Percentiles rank a stretch among this genome's conserved stretches.
Conservation (phyloP, 148 eudicot genomes). For the Chenopodium album region DNA sequence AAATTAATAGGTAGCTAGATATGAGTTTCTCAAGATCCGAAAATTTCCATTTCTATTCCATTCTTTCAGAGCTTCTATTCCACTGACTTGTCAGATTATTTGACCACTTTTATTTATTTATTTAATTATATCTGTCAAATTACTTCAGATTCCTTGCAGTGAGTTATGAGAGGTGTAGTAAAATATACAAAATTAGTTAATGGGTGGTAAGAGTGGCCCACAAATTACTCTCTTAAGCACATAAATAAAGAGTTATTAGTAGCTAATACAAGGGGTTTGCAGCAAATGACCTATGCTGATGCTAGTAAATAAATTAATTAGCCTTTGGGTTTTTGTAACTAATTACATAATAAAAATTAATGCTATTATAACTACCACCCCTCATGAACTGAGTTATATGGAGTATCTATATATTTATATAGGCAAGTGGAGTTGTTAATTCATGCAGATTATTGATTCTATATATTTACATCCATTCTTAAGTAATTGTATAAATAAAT, state of each 20-base stretch:
- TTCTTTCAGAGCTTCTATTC: constrained; percentile 59
- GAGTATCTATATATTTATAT: too few relatives aligned
- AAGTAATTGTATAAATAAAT: too few relatives aligned
- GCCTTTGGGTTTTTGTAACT: too few relatives aligned
- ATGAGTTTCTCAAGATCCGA: constrained; percentile 45
- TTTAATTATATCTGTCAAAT: constrained; percentile 1
- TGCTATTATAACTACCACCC: too few relatives aligned
- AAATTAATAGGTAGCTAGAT: constrained; percentile 6
- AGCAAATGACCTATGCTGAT: too few relatives aligned
- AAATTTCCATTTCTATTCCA: constrained; percentile 60
- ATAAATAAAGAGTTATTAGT: not conserved
- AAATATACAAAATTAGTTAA: not conserved
- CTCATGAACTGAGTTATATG: too few relatives aligned
- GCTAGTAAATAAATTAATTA: too few relatives aligned
- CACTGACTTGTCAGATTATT: constrained; percentile 65
- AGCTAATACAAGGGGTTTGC: not conserved
- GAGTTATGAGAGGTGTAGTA: not conserved
- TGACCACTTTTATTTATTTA: constrained; percentile 13
- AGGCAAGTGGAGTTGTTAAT: too few relatives aligned
- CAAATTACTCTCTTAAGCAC: not conserved
- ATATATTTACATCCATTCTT: too few relatives aligned
- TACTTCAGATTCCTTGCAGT: constrained; percentile 4
- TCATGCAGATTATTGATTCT: too few relatives aligned
- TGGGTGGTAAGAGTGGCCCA: constrained; percentile 6
- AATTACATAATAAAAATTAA: too few relatives aligned